Percentiles rank a stretch among this genome's conserved stretches.
Evolutionary conservation across 2,329 filamentous ascomycete genomes (phyloP).

Genomic region (Alternaria hordeiaustralica): DNA sequence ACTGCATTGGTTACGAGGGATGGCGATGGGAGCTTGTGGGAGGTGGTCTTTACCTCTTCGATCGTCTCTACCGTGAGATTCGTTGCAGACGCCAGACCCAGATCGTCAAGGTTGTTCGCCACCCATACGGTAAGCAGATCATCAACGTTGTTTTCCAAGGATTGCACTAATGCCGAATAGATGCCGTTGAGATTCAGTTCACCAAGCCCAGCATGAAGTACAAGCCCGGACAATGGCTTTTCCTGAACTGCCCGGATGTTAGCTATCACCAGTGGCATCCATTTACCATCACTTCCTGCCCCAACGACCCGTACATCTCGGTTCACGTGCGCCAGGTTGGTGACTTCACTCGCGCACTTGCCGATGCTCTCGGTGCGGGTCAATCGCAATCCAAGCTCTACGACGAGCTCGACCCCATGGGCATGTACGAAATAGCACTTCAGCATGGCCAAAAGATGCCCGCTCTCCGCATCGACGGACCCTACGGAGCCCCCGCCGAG

Average conservation of each 20-base stretch:
- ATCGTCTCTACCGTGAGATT: slow-evolving; percentile 91
- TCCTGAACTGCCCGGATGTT: slow-evolving; percentile 89
- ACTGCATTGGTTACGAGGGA: slow-evolving; percentile 93
- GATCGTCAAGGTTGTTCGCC: slow-evolving; percentile 92
- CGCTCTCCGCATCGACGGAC: slow-evolving; percentile 85
- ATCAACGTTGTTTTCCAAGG: neutral
- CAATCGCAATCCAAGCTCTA: slow-evolving; percentile 86
- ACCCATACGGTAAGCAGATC: slow-evolving; percentile 78
- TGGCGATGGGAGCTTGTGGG: slow-evolving; percentile 96
- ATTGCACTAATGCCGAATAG: slow-evolving; percentile 54
- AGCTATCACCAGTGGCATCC: slow-evolving; percentile 96
- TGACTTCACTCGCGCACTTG: slow-evolving; percentile 93
- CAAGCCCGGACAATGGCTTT: slow-evolving; percentile 98
- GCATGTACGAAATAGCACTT: slow-evolving; percentile 97
- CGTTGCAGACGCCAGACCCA: slow-evolving; percentile 81
- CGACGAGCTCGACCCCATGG: slow-evolving; percentile 87
- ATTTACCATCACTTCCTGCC: slow-evolving; percentile 98
- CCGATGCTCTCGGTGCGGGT: slow-evolving; percentile 92
- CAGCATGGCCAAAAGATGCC: slow-evolving; percentile 95
- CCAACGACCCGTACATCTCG: slow-evolving; percentile 92
- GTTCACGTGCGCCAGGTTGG: slow-evolving; percentile 96
- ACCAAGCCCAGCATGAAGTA: slow-evolving; percentile 95
- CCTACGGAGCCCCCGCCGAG: slow-evolving; percentile 95
- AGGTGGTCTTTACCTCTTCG: slow-evolving; percentile 82
- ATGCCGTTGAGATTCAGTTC: slow-evolving; percentile 97